Percentiles rank a stretch among this genome's conserved stretches.
These are phyloP conservation scores for Heliosperma pusillum DNA, from an alignment of 148 eudicot genomes.

Conservation along the genomic window DNA sequence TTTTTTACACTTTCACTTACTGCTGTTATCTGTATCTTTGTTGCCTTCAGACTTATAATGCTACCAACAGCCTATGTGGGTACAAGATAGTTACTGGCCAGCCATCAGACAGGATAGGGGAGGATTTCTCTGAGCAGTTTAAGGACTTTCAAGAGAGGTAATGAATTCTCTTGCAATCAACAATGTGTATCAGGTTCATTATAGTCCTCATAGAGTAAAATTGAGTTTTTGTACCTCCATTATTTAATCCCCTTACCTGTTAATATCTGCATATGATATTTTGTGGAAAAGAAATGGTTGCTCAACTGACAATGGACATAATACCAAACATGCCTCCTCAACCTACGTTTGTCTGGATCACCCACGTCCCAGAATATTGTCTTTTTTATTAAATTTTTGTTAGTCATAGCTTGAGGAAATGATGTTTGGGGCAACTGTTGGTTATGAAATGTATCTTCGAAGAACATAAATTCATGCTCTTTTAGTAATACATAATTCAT, in stretches of 20 bases:
- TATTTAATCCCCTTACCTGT: not conserved
- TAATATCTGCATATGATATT: not conserved
- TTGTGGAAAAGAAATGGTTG: not conserved
- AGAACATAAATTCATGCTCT: not conserved
- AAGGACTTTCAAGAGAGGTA: constrained; percentile 84
- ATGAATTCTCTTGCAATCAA: constrained; percentile 1
- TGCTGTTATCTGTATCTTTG: constrained; percentile 13
- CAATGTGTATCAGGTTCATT: not conserved
- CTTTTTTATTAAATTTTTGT: not conserved
- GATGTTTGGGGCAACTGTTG: not conserved
- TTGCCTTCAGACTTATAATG: constrained; percentile 67
- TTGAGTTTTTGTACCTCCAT: not conserved
- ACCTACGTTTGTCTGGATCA: not conserved
- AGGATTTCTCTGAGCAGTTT: constrained; percentile 74
- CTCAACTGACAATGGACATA: not conserved
- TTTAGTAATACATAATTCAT: not conserved
- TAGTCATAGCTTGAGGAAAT: not conserved
- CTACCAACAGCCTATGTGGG: constrained; percentile 86
- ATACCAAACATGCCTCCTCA: not conserved
- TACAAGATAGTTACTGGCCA: constrained; percentile 94
- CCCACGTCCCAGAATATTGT: not conserved
- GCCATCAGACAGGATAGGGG: constrained; percentile 96
- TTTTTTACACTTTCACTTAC: not conserved
- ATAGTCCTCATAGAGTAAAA: not conserved
- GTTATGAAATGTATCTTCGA: not conserved